Percentiles rank a stretch among this genome's conserved stretches.
phyloP scores from a whole-genome alignment of 805 yeast genomes.

The Teunomyces kruisii region DNA sequence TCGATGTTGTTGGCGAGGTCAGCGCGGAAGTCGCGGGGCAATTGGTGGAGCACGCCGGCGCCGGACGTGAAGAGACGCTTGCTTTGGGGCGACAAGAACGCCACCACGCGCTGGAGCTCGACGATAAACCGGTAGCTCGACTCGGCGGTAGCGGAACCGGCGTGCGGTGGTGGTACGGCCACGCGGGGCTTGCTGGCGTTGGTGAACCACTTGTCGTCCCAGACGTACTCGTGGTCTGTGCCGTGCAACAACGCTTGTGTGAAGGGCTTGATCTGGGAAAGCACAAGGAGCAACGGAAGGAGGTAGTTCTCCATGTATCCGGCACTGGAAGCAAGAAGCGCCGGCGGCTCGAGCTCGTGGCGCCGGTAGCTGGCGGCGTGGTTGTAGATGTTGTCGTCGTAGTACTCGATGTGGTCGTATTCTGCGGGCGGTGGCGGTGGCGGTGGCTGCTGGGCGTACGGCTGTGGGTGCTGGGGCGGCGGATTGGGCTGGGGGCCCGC shows the following conservation, averaged over 20 bases:
- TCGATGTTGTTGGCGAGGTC: constrained; percentile 18
- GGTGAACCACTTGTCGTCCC: constrained; percentile 18
- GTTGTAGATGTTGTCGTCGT: constrained; percentile 22
- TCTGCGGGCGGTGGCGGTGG: neutral
- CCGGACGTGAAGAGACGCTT: constrained; percentile 23
- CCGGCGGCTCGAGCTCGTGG: constrained; percentile 17
- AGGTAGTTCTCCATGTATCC: constrained; percentile 23
- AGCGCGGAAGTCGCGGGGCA: constrained; percentile 19
- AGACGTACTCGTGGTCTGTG: constrained; percentile 13
- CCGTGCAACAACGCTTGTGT: constrained; percentile 12
- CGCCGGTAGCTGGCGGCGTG: constrained; percentile 34
- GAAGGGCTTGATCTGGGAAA: constrained; percentile 25
- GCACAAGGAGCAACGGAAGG: constrained; percentile 28
- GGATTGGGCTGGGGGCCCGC: neutral
- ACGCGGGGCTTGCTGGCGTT: constrained; percentile 8
- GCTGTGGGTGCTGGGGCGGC: neutral
- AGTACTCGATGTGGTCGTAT: neutral
- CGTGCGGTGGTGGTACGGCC: constrained; percentile 8
- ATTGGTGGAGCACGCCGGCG: constrained; percentile 12
- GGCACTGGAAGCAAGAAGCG: constrained; percentile 14
- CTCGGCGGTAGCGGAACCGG: constrained; percentile 4
- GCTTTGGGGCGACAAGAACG: constrained; percentile 16
- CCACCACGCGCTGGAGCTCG: constrained; percentile 25
- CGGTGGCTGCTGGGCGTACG: neutral
- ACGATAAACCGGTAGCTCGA: constrained; percentile 13